Evolutionary conservation across 2,329 filamentous ascomycete species (phyloP).

Genomic region (Claviceps cyperi): DNA sequence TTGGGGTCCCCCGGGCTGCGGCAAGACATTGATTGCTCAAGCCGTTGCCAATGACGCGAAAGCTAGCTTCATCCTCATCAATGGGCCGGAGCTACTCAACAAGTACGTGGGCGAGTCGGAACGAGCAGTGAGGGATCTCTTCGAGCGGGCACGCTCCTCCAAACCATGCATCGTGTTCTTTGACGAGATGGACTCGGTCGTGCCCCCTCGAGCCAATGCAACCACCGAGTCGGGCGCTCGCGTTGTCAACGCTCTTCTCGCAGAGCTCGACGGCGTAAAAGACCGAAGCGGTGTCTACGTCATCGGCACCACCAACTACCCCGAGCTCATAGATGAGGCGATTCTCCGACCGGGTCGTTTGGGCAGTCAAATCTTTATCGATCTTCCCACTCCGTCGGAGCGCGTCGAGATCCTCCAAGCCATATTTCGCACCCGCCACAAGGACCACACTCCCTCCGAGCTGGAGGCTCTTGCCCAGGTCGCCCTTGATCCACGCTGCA

Average conservation of each 20-base stretch:
- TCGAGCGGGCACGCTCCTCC: constrained; percentile 71
- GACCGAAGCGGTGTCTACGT: constrained; percentile 79
- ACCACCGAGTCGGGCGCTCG: constrained; percentile 72
- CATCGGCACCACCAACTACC: constrained; percentile 86
- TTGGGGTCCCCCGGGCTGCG: constrained; percentile 93
- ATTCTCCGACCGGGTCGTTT: constrained; percentile 86
- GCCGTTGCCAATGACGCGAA: constrained; percentile 90
- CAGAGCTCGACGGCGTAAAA: constrained; percentile 78
- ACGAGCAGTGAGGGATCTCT: constrained; percentile 81
- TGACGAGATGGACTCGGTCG: constrained; percentile 88
- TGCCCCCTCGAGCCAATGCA: constrained; percentile 65
- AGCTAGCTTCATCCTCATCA: constrained; percentile 96
- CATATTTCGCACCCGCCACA: constrained; percentile 33
- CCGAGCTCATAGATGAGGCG: constrained; percentile 91
- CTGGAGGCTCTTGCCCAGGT: constrained; percentile 43
- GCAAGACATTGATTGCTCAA: constrained; percentile 91
- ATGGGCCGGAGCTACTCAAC: constrained; percentile 89
- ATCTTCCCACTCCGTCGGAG: constrained; percentile 64
- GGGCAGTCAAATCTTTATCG: constrained; percentile 78
- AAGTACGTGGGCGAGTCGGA: constrained; percentile 97
- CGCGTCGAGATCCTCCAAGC: constrained; percentile 75
- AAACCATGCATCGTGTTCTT: constrained; percentile 95
- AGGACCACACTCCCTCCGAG: constrained; percentile 27
- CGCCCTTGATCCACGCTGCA: constrained; percentile 52
- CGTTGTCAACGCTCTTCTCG: constrained; percentile 88